Evolutionary conservation across 2,329 filamentous ascomycete species (phyloP), one percentile per base, ranked within the genome.

Genomic region (Epichloe bromicola): DNA sequence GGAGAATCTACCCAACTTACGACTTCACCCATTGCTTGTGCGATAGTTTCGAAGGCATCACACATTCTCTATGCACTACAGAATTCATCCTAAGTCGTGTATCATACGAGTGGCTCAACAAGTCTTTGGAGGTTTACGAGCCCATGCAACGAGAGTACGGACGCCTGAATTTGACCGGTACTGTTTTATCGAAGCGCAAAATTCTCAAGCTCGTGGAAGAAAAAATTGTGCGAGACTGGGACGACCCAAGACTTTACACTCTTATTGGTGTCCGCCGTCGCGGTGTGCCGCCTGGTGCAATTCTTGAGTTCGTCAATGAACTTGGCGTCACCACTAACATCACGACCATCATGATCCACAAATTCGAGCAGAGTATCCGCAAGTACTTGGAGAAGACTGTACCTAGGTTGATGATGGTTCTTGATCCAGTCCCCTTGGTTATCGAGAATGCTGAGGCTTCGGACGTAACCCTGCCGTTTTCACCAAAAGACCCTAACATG

Each of bases 1-100:
- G 90, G 89, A 85, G 82, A 67, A 95, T 96, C 56, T 96, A 95
- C 65, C 93, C 93, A 0, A 94, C 91, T 0, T 96, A 96, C 62
- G 90, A 95, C 65, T 94, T 94, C 64, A 86, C 85, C 0, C 88
- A 94, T 71, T 95, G 87, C 66, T 74, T 96, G 20, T 91, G 87
- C 60, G 93, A 97, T 74, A 90, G 86, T 58, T 88, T 95, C 57
- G 93, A 98, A 67, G 79, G 79, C 17, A 94, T 97, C 61, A 90
- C 90, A 0, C 91, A 96, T 71, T 91, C 85, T 14, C 74, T 97
- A 19, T 97, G 91, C 65, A 97, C 93, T 0, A 91, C 86, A 2
- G 93, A 97, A 65, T 96, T 97, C 61, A 82, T 90, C 57, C 80
- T 87, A 48, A 85, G 86, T 19, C 75, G 91, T 53, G 83, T 86